A percentile compares a stretch with the other conserved stretches of the same genome.
Conservation (phyloP, 495 filamentous ascomycete species). For the Bryoglossum gracile region DNA sequence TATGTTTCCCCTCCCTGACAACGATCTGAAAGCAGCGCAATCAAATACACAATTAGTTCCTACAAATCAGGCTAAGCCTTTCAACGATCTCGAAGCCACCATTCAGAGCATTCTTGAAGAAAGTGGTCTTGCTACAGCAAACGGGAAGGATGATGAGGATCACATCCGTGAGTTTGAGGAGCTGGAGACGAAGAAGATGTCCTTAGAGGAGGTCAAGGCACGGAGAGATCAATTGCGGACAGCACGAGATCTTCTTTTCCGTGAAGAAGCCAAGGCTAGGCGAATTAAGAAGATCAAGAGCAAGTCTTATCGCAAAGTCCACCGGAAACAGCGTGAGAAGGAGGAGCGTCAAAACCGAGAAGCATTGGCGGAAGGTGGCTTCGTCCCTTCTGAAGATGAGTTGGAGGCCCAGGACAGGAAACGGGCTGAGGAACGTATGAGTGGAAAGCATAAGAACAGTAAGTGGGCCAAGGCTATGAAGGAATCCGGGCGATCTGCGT, state of each 20-base stretch:
- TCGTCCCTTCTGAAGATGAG: constrained; percentile 66
- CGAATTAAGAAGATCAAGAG: constrained; percentile 98
- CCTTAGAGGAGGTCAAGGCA: constrained; percentile 63
- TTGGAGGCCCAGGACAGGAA: constrained; percentile 69
- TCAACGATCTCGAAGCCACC: constrained; percentile 73
- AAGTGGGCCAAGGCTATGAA: constrained; percentile 92
- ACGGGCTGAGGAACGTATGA: constrained; percentile 83
- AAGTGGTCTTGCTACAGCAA: constrained; percentile 59
- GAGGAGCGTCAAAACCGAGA: constrained; percentile 64
- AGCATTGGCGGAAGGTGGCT: constrained; percentile 58
- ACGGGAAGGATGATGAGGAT: constrained; percentile 56
- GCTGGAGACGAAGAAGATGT: constrained; percentile 55
- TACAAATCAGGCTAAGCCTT: constrained; percentile 47
- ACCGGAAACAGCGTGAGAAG: constrained; percentile 76
- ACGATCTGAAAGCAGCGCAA: constrained; percentile 45
- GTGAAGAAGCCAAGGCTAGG: constrained; percentile 84
- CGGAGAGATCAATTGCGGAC: constrained; percentile 68
- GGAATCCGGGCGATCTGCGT: constrained; percentile 65
- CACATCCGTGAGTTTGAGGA: constrained; percentile 64
- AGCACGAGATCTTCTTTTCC: constrained; percentile 76
- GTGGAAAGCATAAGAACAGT: constrained; percentile 79
- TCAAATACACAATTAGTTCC: constrained; percentile 46
- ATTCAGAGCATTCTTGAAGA: constrained; percentile 85
- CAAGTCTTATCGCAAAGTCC: constrained; percentile 84
- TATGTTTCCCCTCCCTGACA: constrained; percentile 79